Base-by-base conservation (phyloP, 768 basidiomycete species). In the Pluteus cervinus region DNA sequence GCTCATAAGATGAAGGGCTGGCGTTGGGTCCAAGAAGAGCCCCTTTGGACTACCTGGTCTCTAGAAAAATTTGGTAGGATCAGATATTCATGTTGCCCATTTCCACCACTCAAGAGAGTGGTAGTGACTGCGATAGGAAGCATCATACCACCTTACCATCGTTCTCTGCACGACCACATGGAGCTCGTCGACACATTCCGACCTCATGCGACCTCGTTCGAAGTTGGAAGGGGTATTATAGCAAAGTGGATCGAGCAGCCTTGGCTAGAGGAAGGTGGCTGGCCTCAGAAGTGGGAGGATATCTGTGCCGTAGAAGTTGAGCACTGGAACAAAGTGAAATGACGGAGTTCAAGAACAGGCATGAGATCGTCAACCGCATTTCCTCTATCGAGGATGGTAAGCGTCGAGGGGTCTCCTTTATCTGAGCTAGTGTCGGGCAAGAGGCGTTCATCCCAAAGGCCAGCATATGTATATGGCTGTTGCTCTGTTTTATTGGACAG, bases 11-110 rank as follows among this genome's bases (percentile, higher is more conserved):
- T 62, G 11, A 87, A 84, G 55, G 86, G 87, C 0, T 79, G 75
- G 62, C 61, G 67, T 43, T 88, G 83, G 80, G 79, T 75, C 2
- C 67, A 70, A 9, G 65, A 75, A 45, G 83, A 88, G 42, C 79
- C 84, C 1, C 62, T 90, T 29, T 90, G 87, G 87, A 61, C 74
- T 17, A 87, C 86, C 8, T 90, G 87, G 87, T 66, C 87, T 0
- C 59, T 89, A 18, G 81, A 84, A 47, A 82, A 75, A 56, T 87
- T 90, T 40, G 83, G 87, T 84, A 42, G 66, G 52, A 4, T 14
- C 23, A 26, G 28, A 14, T 28, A 9, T 14, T 29, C 18, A 9
- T 22, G 16, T 12, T 37, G 28, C 5, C n/a, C 5, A 29, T 15
- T 21, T 33, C 4, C 16, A 21, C 12, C 42, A 86, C n/a, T n/a